A percentile compares a stretch with the other conserved stretches of the same genome.
Conservation (phyloP, 768 basidiomycete species). For the Mycena leptocephala region DNA sequence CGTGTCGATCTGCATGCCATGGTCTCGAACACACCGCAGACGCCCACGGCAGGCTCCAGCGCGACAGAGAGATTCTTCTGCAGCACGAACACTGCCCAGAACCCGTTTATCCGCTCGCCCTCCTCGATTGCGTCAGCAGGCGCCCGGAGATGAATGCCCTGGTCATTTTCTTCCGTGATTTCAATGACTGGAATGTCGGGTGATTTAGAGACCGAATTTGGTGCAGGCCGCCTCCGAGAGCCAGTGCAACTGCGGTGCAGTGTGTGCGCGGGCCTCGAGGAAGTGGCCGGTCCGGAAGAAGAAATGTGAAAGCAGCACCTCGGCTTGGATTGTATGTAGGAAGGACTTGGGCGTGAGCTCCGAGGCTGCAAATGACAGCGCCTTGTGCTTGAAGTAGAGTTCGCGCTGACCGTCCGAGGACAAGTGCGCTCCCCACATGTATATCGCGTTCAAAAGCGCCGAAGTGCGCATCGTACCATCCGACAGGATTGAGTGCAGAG, state of each 20-base stretch:
- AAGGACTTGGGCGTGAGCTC: constrained; percentile 61
- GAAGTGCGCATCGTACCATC: no score
- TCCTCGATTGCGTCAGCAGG: constrained; percentile 67
- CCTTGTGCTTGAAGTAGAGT: constrained; percentile 32
- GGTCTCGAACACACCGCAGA: constrained; percentile 70
- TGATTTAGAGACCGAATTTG: constrained; percentile 54
- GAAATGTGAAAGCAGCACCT: constrained; percentile 78
- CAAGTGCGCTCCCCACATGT: constrained; percentile 53
- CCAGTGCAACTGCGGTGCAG: constrained; percentile 69
- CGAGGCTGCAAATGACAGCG: constrained; percentile 63
- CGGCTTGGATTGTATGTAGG: constrained; percentile 72
- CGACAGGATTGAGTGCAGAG: constrained; percentile 31
- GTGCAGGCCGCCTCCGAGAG: constrained; percentile 46
- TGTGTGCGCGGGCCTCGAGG: constrained; percentile 74
- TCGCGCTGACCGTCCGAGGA: constrained; percentile 32
- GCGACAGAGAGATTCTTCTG: constrained; percentile 73
- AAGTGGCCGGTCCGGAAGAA: constrained; percentile 73
- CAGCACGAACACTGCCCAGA: constrained; percentile 75
- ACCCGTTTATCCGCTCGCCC: constrained; percentile 77
- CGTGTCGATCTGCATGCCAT: constrained; percentile 65
- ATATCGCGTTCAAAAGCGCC: constrained; percentile 45
- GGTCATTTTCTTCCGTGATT: constrained; percentile 52
- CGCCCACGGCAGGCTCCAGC: constrained; percentile 67
- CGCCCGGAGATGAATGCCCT: constrained; percentile 55
- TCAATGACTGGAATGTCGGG: constrained; percentile 52